phyloP scores from a whole-genome alignment of 2,329 filamentous ascomycete species.

The Teratosphaeria epicoccoides region DNA sequence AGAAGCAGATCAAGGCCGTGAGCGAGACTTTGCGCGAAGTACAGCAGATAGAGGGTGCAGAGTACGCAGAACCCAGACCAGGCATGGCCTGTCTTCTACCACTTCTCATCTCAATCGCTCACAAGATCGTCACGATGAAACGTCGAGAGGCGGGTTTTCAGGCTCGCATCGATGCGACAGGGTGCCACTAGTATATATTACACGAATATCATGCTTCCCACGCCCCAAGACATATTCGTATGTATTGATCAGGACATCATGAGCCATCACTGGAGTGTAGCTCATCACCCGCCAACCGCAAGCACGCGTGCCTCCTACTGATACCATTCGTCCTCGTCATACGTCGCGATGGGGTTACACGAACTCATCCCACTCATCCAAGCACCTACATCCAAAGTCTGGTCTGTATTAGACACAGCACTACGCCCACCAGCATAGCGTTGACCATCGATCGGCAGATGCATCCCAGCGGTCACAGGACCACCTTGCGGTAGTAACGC shows the following conservation, averaged over 20 bases:
- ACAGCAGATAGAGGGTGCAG: too few relatives aligned
- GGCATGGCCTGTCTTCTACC: too few relatives aligned
- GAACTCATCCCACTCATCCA: slow-evolving; percentile 20
- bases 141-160: too few relatives aligned
- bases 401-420: background rate
- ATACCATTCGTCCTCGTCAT: slow-evolving; percentile 34
- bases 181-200: too few relatives aligned
- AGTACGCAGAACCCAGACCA: too few relatives aligned
- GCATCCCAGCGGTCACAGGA: background rate
- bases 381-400: slow-evolving; percentile 8
- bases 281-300: background rate
- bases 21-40: too few relatives aligned
- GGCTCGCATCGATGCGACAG: too few relatives aligned
- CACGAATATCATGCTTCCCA: too few relatives aligned
- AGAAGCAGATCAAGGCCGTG: too few relatives aligned
- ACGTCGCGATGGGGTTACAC: slow-evolving; percentile 19
- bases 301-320: slow-evolving; percentile 13
- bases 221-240: background rate
- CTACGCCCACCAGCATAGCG: background rate
- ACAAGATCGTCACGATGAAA: too few relatives aligned
- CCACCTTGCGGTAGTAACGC: background rate
- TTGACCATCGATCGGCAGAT: background rate
- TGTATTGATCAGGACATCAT: background rate
- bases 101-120: too few relatives aligned
- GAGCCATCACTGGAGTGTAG: background rate